Percentiles rank a stretch among this genome's conserved stretches.
phyloP scores from a whole-genome alignment of 495 filamentous ascomycete species.

The Tuber aestivum region DNA sequence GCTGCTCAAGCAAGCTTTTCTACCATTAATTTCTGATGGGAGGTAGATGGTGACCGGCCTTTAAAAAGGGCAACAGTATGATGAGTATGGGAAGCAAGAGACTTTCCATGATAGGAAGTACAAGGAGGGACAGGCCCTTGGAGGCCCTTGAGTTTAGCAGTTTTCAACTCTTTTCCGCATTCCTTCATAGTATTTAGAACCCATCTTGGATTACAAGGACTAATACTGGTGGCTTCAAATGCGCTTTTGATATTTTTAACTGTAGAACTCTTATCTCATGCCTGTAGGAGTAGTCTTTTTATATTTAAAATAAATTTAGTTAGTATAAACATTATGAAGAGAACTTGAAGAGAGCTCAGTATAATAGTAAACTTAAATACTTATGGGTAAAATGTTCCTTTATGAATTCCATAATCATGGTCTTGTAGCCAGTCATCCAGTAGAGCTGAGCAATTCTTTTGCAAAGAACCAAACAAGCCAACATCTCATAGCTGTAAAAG shows the following conservation, averaged over 20 bases:
- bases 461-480: constrained; percentile 10
- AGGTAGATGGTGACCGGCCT: neutral
- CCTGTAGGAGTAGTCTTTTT: constrained; percentile 1
- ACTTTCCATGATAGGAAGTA: neutral
- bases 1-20: neutral
- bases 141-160: neutral
- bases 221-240: constrained; percentile 11
- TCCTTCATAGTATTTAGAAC: neutral
- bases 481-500: constrained; percentile 39
- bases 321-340: too few relatives aligned
- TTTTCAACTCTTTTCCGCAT: too few relatives aligned
- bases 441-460: neutral
- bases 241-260: constrained; percentile 9
- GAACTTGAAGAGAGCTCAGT: too few relatives aligned
- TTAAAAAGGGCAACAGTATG: neutral
- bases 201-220: constrained; percentile 3
- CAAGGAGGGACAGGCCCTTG: neutral
- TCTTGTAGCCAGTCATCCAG: constrained; percentile 6
- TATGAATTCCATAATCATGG: constrained; percentile 8
- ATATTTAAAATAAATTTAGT: neutral
- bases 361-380: too few relatives aligned
- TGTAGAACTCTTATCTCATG: neutral
- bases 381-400: constrained; percentile 4
- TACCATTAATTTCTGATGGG: neutral
- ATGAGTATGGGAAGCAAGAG: neutral